phyloP scores from a whole-genome alignment of 2,329 filamentous ascomycete genomes.

The Ophiocordyceps camponoti-floridani region DNA sequence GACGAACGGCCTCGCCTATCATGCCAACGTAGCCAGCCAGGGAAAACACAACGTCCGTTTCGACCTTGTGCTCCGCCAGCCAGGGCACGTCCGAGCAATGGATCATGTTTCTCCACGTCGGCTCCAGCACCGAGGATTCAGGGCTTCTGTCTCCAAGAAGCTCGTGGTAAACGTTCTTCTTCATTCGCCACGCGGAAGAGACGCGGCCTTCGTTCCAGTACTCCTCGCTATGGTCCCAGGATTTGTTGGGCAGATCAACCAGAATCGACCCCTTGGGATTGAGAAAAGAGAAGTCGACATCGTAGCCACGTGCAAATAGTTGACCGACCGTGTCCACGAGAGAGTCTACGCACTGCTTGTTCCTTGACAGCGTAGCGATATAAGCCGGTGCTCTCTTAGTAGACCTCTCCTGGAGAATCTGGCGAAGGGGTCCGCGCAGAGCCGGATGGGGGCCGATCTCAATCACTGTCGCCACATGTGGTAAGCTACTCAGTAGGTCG shows the following conservation, averaged over 20 bases:
- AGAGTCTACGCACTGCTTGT: slow-evolving; percentile 2
- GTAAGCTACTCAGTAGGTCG: background rate
- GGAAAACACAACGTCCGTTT: slow-evolving; percentile 21
- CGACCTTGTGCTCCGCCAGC: slow-evolving; percentile 24
- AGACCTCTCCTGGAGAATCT: slow-evolving; percentile 5
- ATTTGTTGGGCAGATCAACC: slow-evolving; percentile 14
- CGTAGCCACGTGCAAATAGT: slow-evolving; percentile 4
- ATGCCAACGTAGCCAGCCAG: slow-evolving; percentile 23
- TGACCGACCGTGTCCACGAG: slow-evolving; percentile 4
- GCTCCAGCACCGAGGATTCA: slow-evolving; percentile 14
- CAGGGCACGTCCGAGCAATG: slow-evolving; percentile 20
- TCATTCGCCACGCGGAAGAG: slow-evolving; percentile 8
- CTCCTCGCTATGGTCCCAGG: slow-evolving; percentile 7
- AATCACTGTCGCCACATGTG: slow-evolving; percentile 2
- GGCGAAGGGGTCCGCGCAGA: slow-evolving; percentile 8
- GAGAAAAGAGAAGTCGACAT: slow-evolving; percentile 3
- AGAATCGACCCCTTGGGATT: slow-evolving; percentile 8
- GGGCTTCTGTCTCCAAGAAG: slow-evolving; percentile 10
- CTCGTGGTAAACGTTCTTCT: slow-evolving; percentile 9
- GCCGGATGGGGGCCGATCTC: slow-evolving; percentile 12
- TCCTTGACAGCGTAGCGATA: slow-evolving; percentile 4
- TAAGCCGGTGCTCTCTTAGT: slow-evolving; percentile 3
- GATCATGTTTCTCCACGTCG: slow-evolving; percentile 21
- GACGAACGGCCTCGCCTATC: slow-evolving; percentile 19
- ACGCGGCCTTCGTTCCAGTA: slow-evolving; percentile 8